Evolutionary conservation across 2,329 filamentous ascomycete species (phyloP).

Genomic region (Talaromyces marneffei): DNA sequence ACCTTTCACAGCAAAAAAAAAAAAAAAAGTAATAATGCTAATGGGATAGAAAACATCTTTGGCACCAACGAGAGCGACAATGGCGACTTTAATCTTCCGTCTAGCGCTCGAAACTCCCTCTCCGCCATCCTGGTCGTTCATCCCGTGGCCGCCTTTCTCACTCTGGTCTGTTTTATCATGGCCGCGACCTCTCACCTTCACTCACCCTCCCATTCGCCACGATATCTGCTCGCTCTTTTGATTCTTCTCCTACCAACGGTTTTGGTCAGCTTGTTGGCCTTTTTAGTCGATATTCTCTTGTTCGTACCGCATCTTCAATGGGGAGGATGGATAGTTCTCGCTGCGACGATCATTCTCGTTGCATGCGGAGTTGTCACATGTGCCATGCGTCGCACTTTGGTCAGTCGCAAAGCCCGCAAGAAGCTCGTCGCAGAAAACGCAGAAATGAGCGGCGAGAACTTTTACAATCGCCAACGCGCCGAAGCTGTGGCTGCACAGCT

Average conservation of each 20-base stretch:
- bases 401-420: slow-evolving; percentile 88
- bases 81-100: slow-evolving; percentile 57
- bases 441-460: slow-evolving; percentile 94
- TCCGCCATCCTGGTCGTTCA: slow-evolving; percentile 88
- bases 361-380: slow-evolving; percentile 80
- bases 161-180: slow-evolving; percentile 75
- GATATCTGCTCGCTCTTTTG: slow-evolving; percentile 77
- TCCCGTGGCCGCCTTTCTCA: slow-evolving; percentile 80
- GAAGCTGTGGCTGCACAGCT: slow-evolving; percentile 26
- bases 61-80: slow-evolving; percentile 46
- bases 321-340: slow-evolving; percentile 91
- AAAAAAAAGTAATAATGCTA: too few species aligned
- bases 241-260: slow-evolving; percentile 83
- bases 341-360: slow-evolving; percentile 77
- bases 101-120: slow-evolving; percentile 62
- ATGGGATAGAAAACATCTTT: slow-evolving; percentile 44
- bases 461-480: slow-evolving; percentile 61
- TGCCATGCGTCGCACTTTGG: slow-evolving; percentile 86
- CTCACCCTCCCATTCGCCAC: slow-evolving; percentile 78
- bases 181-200: slow-evolving; percentile 80
- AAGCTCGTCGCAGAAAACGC: slow-evolving; percentile 87
- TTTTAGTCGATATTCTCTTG: slow-evolving; percentile 86
- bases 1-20: too few species aligned
- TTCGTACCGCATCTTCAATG: slow-evolving; percentile 92
- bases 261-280: slow-evolving; percentile 75